Evolutionary conservation across 2,329 filamentous ascomycete species (phyloP).

Genomic region (Paracamarosporium sp.): DNA sequence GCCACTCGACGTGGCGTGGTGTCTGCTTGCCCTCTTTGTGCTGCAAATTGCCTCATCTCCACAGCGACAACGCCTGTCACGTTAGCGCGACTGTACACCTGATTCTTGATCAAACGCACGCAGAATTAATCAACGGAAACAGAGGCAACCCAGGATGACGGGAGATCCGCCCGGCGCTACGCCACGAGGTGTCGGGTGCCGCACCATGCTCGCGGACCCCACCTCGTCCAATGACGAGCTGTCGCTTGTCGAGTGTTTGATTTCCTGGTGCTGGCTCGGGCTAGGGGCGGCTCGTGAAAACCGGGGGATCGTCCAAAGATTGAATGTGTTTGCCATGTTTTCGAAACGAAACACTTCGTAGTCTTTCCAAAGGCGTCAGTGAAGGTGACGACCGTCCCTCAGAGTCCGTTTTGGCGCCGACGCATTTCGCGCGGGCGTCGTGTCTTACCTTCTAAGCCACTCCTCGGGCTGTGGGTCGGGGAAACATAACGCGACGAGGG

Average conservation of each 20-base stretch:
- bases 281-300: conserved; percentile 8
- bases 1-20: background rate
- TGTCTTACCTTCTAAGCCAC: background rate
- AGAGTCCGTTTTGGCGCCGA: too few relatives aligned
- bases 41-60: background rate
- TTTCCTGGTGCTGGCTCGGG: background rate
- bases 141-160: background rate
- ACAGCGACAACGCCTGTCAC: background rate
- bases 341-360: background rate
- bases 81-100: background rate
- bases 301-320: background rate
- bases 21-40: background rate
- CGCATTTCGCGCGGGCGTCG: background rate
- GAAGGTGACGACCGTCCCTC: too few relatives aligned
- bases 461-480: background rate
- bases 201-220: conserved; percentile 3
- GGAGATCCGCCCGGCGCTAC: conserved; percentile 4
- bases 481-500: background rate
- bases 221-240: background rate
- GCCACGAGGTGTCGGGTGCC: background rate
- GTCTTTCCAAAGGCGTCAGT: too few relatives aligned
- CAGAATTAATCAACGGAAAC: background rate
- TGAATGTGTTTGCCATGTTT: background rate
- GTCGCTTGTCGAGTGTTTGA: background rate
- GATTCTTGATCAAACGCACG: background rate